phyloP scores from a whole-genome alignment of 2,329 filamentous ascomycete genomes.

The Hysterium pulicare region DNA sequence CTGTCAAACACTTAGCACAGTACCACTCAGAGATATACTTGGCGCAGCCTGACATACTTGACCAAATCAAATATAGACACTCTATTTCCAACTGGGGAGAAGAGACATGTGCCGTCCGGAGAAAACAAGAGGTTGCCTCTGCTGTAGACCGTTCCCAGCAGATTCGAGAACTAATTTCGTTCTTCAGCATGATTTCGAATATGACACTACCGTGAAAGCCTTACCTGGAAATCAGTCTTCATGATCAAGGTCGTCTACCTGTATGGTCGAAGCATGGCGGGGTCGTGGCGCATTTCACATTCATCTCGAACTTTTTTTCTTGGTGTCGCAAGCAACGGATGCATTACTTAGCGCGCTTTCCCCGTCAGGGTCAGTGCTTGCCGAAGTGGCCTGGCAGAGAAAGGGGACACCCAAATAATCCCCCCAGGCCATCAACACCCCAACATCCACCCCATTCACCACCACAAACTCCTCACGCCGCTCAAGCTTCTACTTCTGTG shows the following conservation, averaged over 20 bases:
- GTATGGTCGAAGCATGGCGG: slow-evolving; percentile 15
- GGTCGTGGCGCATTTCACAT: slow-evolving; percentile 12
- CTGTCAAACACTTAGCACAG: slow-evolving; percentile 43
- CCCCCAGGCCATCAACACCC: slow-evolving; percentile 20
- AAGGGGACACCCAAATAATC: slow-evolving; percentile 39
- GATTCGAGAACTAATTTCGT: slow-evolving; percentile 83
- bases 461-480: background rate
- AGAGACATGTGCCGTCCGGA: slow-evolving; percentile 90
- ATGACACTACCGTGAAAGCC: slow-evolving; percentile 11
- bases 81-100: slow-evolving; percentile 93
- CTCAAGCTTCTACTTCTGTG: background rate
- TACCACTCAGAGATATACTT: background rate
- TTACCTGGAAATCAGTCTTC: slow-evolving; percentile 99
- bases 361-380: slow-evolving; percentile 36
- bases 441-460: slow-evolving; percentile 8
- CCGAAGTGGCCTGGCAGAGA: slow-evolving; percentile 36
- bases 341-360: slow-evolving; percentile 27
- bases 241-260: slow-evolving; percentile 62
- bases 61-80: slow-evolving; percentile 95
- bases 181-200: slow-evolving; percentile 20
- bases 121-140: slow-evolving; percentile 97
- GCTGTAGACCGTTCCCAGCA: slow-evolving; percentile 96
- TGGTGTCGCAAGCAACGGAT: slow-evolving; percentile 23
- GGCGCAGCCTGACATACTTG: slow-evolving; percentile 59
- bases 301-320: slow-evolving; percentile 35